Conservation (phyloP, 495 filamentous ascomycete genomes). For the Rostrohypoxylon terebratum region DNA sequence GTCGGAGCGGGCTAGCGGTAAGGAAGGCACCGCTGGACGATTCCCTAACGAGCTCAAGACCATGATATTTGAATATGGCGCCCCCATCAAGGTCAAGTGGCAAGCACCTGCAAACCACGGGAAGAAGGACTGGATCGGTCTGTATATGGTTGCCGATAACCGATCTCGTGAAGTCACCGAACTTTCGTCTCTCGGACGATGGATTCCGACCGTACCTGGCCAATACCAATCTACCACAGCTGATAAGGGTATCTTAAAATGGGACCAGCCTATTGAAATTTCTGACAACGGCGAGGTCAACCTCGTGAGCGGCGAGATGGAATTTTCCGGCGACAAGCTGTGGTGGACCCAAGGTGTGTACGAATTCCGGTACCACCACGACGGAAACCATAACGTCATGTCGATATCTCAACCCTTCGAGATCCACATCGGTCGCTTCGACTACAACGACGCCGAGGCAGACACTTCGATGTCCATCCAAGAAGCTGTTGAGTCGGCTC, state of each 20-base stretch:
- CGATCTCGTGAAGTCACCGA: conserved; percentile 83
- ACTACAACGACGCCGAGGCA: conserved; percentile 70
- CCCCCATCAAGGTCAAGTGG: conserved; percentile 92
- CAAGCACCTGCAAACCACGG: conserved; percentile 90
- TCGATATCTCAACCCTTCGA: conserved; percentile 94
- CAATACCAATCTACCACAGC: conserved; percentile 80
- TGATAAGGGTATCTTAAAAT: conserved; percentile 82
- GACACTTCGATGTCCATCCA: conserved; percentile 42
- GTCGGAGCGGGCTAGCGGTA: conserved; percentile 63
- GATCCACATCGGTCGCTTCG: conserved; percentile 81
- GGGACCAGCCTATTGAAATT: conserved; percentile 65
- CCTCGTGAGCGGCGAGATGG: conserved; percentile 78
- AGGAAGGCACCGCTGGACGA: conserved; percentile 59
- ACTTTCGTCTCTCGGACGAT: conserved; percentile 87
- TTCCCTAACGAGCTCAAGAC: conserved; percentile 70
- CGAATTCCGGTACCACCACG: conserved; percentile 97
- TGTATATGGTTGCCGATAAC: conserved; percentile 96
- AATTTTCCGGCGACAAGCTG: conserved; percentile 91
- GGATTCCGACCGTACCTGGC: conserved; percentile 83
- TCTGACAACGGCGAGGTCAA: conserved; percentile 64
- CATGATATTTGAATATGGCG: conserved; percentile 86
- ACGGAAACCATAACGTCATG: conserved; percentile 95
- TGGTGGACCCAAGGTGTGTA: conserved; percentile 97
- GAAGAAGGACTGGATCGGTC: conserved; percentile 93
- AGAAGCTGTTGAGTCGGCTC: conserved; percentile 74